Evolutionary conservation across 352 stramenopile genomes (phyloP), one percentile per base, ranked within the genome.

Genomic region (Thraustochytrium sp.): DNA sequence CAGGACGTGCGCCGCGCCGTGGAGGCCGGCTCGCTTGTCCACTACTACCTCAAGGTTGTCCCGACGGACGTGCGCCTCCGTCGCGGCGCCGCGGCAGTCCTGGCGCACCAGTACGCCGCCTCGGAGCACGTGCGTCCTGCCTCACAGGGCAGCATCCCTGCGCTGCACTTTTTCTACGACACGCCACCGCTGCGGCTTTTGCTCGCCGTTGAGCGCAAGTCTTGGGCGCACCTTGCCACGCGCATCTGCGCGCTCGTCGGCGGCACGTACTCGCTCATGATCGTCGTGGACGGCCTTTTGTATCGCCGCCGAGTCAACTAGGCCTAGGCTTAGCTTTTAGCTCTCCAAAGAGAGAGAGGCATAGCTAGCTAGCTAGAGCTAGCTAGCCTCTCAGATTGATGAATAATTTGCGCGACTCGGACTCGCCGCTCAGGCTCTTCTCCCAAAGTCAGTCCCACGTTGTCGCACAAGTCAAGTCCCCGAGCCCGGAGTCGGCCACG

Each of bases 91-190:
- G 4, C n/a, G 21, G 44, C 51, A n/a, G n/a, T 62, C n/a, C 31
- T 26, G 18, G 53, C 40, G 26, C 62, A 77, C 9, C 49, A 61
- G 48, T 80, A 80, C 68, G 68, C 68, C 8, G 68, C 37, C n/a
- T 63, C 68, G 26, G 68, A 80, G 44, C 68, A 80, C 51, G 2
- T 53, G 9, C 48, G 53, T 11, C 48, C 68, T 46, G 29, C 68
- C 3, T 29, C 42, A 23, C 23, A 51, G 16, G 21, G n/a, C 8
- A 40, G 18, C 21, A 46, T 65, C n/a, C 68, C 68, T 13, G 76
- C 68, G 4, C 18, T 80, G 44, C 68, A 80, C 34, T 80, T 80
- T 26, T 80, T 80, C 34, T 80, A 80, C 23, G 68, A 80, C 34
- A 80, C 68, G 37, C 68, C 68, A 5, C 68, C 68, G 37, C 37